A percentile compares a stretch with the other conserved stretches of the same genome.
Evolutionary conservation across 2,329 filamentous ascomycete species (phyloP).

Genomic region (Hypocrella siamensis): DNA sequence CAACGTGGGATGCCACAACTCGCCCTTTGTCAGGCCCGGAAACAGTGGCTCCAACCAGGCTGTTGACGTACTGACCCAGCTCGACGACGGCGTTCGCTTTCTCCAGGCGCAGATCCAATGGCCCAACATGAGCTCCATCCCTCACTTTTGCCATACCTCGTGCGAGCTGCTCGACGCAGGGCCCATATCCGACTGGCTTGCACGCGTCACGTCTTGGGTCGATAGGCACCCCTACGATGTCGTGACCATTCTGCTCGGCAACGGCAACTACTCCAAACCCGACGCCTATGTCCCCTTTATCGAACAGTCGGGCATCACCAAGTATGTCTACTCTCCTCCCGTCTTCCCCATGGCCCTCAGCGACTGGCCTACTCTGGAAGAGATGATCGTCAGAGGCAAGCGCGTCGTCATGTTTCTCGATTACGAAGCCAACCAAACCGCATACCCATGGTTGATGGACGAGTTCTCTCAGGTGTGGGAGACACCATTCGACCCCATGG

Average conservation of each 20-base stretch:
- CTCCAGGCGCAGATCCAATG: slow-evolving; percentile 49
- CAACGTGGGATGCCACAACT: slow-evolving; percentile 65
- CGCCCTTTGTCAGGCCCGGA: slow-evolving; percentile 54
- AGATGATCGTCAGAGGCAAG: slow-evolving; percentile 57
- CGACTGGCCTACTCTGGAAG: slow-evolving; percentile 71
- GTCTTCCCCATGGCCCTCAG: slow-evolving; percentile 53
- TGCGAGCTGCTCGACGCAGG: slow-evolving; percentile 74
- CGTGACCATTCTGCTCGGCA: slow-evolving; percentile 72
- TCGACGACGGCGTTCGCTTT: slow-evolving; percentile 61
- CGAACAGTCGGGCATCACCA: slow-evolving; percentile 52
- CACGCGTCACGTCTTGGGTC: slow-evolving; percentile 57
- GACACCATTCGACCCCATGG: slow-evolving; percentile 62
- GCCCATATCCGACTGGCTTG: slow-evolving; percentile 59
- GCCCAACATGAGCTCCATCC: slow-evolving; percentile 29
- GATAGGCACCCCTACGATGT: slow-evolving; percentile 68
- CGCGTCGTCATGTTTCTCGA: slow-evolving; percentile 72
- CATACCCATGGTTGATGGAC: slow-evolving; percentile 72
- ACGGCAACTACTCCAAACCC: slow-evolving; percentile 55
- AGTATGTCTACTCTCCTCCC: slow-evolving; percentile 59
- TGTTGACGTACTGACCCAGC: slow-evolving; percentile 49
- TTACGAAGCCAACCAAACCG: slow-evolving; percentile 65
- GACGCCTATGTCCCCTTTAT: slow-evolving; percentile 54
- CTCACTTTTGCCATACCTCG: slow-evolving; percentile 71
- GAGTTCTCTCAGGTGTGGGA: slow-evolving; percentile 86
- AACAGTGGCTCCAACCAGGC: slow-evolving; percentile 66